Percentiles rank a stretch among this genome's conserved stretches.
phyloP scores from a whole-genome alignment of 2,329 filamentous ascomycete genomes.

The Paracoccidioides brasiliensis region DNA sequence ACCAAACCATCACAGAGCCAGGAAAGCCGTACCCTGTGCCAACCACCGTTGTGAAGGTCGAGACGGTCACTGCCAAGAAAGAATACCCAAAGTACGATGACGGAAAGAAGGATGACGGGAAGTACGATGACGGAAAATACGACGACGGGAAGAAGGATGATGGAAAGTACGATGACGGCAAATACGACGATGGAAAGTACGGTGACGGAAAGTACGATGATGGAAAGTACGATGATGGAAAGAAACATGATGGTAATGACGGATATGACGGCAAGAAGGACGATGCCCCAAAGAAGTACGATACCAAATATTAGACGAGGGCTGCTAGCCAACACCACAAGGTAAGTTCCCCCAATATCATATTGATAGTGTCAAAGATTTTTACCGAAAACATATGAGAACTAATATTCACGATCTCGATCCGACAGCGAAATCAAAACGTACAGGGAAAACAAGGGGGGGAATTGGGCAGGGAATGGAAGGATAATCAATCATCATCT shows the following conservation, averaged over 20 bases:
- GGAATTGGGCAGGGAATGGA: background rate
- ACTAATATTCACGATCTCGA: background rate
- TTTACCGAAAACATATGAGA: background rate
- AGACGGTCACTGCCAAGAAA: slow-evolving; percentile 1
- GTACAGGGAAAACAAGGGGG: background rate
- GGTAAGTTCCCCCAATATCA: background rate
- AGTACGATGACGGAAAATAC: background rate
- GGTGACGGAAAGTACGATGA: background rate
- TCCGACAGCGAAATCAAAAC: background rate
- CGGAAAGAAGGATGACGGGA: background rate
- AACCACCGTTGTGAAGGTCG: background rate
- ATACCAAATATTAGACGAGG: background rate
- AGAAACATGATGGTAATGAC: background rate
- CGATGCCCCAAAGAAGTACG: background rate
- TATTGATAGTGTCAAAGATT: background rate
- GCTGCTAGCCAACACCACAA: background rate
- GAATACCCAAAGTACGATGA: background rate
- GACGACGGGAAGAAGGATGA: background rate
- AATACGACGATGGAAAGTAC: background rate
- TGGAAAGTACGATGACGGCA: background rate
- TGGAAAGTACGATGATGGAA: background rate
- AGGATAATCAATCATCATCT: background rate
- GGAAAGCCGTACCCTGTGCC: background rate
- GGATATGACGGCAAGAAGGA: background rate
- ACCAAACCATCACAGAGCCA: background rate